Evolutionary conservation across 129 eudicot genomes (phyloP).

Genomic region (Pulicaria dysenterica): DNA sequence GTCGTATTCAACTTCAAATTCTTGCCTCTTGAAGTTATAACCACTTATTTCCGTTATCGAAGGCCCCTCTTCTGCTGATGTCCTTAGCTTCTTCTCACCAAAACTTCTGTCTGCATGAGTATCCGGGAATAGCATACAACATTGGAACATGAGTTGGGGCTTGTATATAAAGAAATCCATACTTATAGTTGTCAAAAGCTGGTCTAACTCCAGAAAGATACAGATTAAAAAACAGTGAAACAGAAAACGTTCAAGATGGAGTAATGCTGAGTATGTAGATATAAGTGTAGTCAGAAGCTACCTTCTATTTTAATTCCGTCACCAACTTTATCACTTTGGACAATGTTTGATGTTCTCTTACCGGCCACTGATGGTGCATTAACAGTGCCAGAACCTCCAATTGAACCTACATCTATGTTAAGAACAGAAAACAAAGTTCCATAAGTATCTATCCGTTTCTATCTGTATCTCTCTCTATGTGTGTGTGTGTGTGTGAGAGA

Average conservation of each 20-base stretch:
- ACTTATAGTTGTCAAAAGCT: neutral
- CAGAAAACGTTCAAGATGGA: neutral
- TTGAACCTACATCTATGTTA: slow-evolving; percentile 44
- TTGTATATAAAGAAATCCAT: neutral
- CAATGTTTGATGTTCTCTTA: slow-evolving; percentile 52
- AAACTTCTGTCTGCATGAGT: slow-evolving; percentile 73
- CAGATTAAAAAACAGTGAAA: neutral
- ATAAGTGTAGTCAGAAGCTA: slow-evolving; percentile 14
- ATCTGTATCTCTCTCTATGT: slow-evolving; percentile 11
- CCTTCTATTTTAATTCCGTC: slow-evolving; percentile 78
- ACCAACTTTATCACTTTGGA: slow-evolving; percentile 47
- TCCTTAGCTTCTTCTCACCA: slow-evolving; percentile 89
- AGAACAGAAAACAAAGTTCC: slow-evolving; percentile 5
- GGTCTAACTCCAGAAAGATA: neutral
- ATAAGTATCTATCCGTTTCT: neutral
- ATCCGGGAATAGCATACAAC: slow-evolving; percentile 30
- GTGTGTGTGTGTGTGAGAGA: slow-evolving; percentile 8
- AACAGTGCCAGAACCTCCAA: slow-evolving; percentile 46
- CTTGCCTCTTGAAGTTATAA: slow-evolving; percentile 86
- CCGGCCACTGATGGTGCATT: slow-evolving; percentile 49
- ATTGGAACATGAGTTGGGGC: neutral
- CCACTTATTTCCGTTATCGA: slow-evolving; percentile 74
- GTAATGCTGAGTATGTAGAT: neutral
- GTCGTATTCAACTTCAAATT: slow-evolving; percentile 92
- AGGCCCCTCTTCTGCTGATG: slow-evolving; percentile 76